phyloP scores from a whole-genome alignment of 768 basidiomycete genomes.

The Ephemerocybe angulata region DNA sequence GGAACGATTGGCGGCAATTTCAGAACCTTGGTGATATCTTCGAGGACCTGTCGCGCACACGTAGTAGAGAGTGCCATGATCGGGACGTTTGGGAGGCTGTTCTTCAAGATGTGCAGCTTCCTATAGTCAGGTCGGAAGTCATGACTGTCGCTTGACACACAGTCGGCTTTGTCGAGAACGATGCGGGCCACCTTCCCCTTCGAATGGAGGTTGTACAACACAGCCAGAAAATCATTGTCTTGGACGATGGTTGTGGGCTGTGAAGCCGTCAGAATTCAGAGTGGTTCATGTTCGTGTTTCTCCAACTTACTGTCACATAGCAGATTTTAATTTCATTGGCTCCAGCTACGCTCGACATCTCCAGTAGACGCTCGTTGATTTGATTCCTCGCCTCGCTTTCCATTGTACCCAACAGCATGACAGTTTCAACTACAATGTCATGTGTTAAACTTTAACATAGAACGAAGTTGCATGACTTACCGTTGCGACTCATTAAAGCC shows the following conservation, averaged over 20 bases:
- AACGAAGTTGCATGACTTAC: conserved; percentile 34
- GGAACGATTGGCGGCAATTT: conserved; percentile 57
- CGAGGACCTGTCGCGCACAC: conserved; percentile 73
- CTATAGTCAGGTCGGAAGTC: conserved; percentile 90
- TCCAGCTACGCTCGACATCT: conserved; percentile 34
- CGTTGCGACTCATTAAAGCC: conserved; percentile 62
- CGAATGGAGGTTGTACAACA: conserved; percentile 63
- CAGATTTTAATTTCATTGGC: conserved; percentile 62
- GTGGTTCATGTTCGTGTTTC: too few species aligned
- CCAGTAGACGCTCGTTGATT: conserved; percentile 46
- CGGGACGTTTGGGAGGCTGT: conserved; percentile 72
- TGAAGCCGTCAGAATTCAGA: background rate
- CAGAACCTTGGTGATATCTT: conserved; percentile 71
- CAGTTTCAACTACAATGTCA: conserved; percentile 76
- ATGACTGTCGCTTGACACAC: conserved; percentile 75
- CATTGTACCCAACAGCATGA: conserved; percentile 73
- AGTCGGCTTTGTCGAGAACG: conserved; percentile 89
- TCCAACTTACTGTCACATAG: conserved; percentile 76
- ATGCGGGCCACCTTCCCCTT: conserved; percentile 66
- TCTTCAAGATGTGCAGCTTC: conserved; percentile 67
- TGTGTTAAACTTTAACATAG: background rate
- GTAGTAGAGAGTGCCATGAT: conserved; percentile 85
- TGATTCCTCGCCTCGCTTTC: conserved; percentile 46
- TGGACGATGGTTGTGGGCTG: conserved; percentile 88
- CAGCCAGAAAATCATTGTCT: conserved; percentile 60